Conservation (phyloP, 352 stramenopile species). For the Phytophthora tentaculata region DNA sequence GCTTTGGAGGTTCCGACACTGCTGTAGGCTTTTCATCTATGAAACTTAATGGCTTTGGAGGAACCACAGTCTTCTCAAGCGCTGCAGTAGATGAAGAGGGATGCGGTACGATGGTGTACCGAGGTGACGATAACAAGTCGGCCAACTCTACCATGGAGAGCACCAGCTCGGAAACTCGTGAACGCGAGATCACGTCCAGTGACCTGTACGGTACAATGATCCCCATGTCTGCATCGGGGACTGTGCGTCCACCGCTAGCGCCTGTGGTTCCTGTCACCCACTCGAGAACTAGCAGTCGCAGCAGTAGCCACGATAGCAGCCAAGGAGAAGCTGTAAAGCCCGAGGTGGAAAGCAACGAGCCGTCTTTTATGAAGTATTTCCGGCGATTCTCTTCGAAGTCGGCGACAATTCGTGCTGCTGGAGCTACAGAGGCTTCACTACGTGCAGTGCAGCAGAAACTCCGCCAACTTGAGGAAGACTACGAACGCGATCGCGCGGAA, state of each 20-base stretch:
- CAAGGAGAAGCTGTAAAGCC: constrained; percentile 20
- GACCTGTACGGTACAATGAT: constrained; percentile 75
- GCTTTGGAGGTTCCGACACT: constrained; percentile 33
- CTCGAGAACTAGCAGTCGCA: constrained; percentile 32
- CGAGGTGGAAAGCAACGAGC: constrained; percentile 42
- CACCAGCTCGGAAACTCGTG: constrained; percentile 15
- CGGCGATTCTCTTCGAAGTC: constrained; percentile 37
- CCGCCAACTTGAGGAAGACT: constrained; percentile 59
- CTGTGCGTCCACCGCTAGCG: constrained; percentile 27
- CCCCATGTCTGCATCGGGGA: constrained; percentile 16
- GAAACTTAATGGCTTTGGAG: constrained; percentile 20
- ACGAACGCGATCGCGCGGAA: constrained; percentile 46
- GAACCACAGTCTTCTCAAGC: constrained; percentile 35
- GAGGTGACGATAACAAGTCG: constrained; percentile 27
- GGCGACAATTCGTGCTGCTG: constrained; percentile 33
- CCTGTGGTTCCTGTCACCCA: constrained; percentile 20
- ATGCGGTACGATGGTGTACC: constrained; percentile 68
- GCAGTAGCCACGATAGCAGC: constrained; percentile 18
- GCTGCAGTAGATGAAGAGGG: constrained; percentile 8
- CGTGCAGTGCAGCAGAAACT: constrained; percentile 54
- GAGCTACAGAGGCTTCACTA: constrained; percentile 23
- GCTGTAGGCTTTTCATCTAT: constrained; percentile 41
- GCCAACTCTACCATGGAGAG: constrained; percentile 21
- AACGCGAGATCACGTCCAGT: constrained; percentile 52
- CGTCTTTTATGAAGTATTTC: constrained; percentile 90